A percentile compares a stretch with the other conserved stretches of the same genome.
phyloP scores from a whole-genome alignment of 2,329 filamentous ascomycete species.

The Canariomyces notabilis region DNA sequence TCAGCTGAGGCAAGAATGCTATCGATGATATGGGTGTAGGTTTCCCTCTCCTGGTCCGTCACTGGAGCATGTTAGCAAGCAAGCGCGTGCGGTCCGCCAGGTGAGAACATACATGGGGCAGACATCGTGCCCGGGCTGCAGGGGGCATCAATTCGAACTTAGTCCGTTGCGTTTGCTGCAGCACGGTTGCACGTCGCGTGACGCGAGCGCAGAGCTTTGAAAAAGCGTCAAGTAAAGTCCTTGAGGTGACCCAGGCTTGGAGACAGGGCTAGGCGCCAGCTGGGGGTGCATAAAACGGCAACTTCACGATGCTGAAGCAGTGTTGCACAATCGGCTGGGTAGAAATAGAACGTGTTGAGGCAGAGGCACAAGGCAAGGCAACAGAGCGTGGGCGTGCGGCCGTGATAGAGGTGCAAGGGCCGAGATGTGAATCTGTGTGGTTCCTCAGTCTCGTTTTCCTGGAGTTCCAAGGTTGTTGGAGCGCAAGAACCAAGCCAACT shows the following conservation, averaged over 20 bases:
- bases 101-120: constrained; percentile 19
- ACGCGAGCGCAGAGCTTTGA: constrained; percentile 4
- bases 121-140: constrained; percentile 21
- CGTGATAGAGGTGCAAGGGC: too few species aligned
- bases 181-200: constrained; percentile 7
- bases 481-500: too few species aligned
- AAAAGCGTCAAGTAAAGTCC: not conserved
- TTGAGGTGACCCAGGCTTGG: not conserved
- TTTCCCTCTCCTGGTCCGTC: constrained; percentile 42
- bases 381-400: too few species aligned
- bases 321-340: too few species aligned
- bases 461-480: too few species aligned
- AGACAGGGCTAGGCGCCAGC: not conserved
- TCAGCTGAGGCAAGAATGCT: constrained; percentile 53
- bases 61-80: constrained; percentile 35
- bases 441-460: too few species aligned
- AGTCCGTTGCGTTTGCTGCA: constrained; percentile 7
- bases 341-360: too few species aligned
- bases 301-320: not conserved
- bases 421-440: too few species aligned
- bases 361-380: too few species aligned
- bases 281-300: not conserved
- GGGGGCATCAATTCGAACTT: constrained; percentile 20
- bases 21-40: constrained; percentile 57
- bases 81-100: not conserved